Evolutionary conservation across 805 yeast species (phyloP).

Genomic region (Myxozyma lipomycoides): DNA sequence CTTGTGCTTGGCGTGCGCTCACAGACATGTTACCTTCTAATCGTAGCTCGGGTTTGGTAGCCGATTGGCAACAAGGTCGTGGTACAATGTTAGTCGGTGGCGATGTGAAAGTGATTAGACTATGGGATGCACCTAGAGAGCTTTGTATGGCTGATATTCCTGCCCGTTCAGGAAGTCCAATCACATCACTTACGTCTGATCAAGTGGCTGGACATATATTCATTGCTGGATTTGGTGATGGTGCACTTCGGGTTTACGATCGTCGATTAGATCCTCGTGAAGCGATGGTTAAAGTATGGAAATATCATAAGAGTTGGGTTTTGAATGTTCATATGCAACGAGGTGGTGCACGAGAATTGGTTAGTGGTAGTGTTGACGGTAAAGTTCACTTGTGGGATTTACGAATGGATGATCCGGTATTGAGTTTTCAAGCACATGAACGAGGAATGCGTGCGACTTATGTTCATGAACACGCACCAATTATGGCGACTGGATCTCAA

Average conservation of each 20-base stretch:
- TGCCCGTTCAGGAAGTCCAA: slow-evolving; percentile 82
- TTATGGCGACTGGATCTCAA: slow-evolving; percentile 82
- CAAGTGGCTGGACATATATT: slow-evolving; percentile 90
- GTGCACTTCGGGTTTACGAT: slow-evolving; percentile 83
- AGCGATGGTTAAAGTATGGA: slow-evolving; percentile 82
- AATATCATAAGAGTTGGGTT: slow-evolving; percentile 53
- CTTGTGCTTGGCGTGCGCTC: slow-evolving; percentile 89
- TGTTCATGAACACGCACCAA: slow-evolving; percentile 95
- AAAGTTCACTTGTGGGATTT: slow-evolving; percentile 88
- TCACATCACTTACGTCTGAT: slow-evolving; percentile 86
- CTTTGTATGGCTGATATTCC: slow-evolving; percentile 82
- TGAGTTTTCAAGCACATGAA: slow-evolving; percentile 54
- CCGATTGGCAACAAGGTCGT: slow-evolving; percentile 96
- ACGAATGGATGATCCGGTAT: slow-evolving; percentile 63
- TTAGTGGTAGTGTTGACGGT: slow-evolving; percentile 76
- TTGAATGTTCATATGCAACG: slow-evolving; percentile 89
- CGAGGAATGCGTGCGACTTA: slow-evolving; percentile 62
- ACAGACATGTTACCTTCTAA: slow-evolving; percentile 80
- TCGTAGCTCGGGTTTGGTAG: slow-evolving; percentile 72
- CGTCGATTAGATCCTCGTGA: slow-evolving; percentile 79
- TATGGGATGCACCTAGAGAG: slow-evolving; percentile 98
- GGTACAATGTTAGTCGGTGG: slow-evolving; percentile 91
- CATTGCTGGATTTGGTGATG: slow-evolving; percentile 90
- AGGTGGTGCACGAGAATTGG: slow-evolving; percentile 89
- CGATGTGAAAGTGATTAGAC: slow-evolving; percentile 82